phyloP scores from a whole-genome alignment of 1,284 basidiomycete genomes.

The Cryptococcus sp. region DNA sequence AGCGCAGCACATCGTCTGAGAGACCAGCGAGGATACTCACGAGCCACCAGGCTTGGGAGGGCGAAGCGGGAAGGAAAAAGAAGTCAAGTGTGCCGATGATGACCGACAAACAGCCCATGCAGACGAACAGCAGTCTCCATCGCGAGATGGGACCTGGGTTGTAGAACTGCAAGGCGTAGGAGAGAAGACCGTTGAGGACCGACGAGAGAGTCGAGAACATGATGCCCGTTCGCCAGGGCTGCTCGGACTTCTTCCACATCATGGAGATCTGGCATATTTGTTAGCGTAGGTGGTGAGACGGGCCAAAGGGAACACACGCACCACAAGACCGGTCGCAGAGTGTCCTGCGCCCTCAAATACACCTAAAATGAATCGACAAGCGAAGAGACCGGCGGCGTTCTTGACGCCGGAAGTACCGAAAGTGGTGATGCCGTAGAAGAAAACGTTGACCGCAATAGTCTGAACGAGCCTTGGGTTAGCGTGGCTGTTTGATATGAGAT shows the following conservation, averaged over 20 bases:
- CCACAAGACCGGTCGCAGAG: conserved; percentile 14
- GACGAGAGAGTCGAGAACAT: conserved; percentile 31
- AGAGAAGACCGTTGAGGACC: conserved; percentile 14
- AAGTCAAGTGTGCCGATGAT: conserved; percentile 11
- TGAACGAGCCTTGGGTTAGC: neutral
- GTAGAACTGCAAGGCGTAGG: conserved; percentile 17
- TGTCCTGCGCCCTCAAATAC: conserved; percentile 25
- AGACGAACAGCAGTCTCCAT: conserved; percentile 12
- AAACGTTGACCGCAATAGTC: conserved; percentile 22
- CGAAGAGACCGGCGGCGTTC: neutral
- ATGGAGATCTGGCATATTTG: conserved; percentile 18
- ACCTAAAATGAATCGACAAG: conserved; percentile 25
- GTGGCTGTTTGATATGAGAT: neutral
- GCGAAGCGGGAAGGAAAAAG: conserved; percentile 11
- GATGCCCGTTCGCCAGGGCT: conserved; percentile 26
- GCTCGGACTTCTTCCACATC: conserved; percentile 27
- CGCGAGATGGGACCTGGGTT: conserved; percentile 4
- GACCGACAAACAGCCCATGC: conserved; percentile 15
- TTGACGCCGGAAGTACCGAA: conserved; percentile 18
- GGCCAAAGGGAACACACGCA: neutral
- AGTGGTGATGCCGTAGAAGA: conserved; percentile 27
- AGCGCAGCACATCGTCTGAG: neutral
- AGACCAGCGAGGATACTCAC: neutral
- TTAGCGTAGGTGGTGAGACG: neutral
- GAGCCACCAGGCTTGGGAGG: conserved; percentile 16